Evolutionary conservation across 1,284 basidiomycete genomes (phyloP).

Genomic region (Pyrrhoderma noxium): DNA sequence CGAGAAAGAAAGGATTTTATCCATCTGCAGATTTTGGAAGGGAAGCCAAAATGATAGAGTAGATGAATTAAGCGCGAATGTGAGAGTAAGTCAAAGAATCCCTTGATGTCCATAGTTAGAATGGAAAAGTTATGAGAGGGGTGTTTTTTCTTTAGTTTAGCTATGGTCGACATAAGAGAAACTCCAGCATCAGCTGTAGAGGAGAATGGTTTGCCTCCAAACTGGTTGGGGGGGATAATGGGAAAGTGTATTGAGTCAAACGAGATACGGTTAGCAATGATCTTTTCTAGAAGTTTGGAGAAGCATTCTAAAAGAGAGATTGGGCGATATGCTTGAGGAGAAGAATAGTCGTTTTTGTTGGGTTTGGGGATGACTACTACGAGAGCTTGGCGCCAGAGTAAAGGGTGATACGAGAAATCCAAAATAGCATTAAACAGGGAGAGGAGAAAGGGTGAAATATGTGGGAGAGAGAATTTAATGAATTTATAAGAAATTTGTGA

Average conservation of each 20-base stretch:
- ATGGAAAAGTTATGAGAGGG: background rate
- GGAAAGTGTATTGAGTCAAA: no score
- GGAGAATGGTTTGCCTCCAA: background rate
- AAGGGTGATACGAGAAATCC: background rate
- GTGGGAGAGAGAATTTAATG: background rate
- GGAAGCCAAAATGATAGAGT: background rate
- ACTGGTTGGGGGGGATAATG: background rate
- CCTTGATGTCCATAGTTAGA: background rate
- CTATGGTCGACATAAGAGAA: background rate
- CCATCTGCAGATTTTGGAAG: background rate
- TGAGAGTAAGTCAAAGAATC: background rate
- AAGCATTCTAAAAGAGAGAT: constrained; percentile 2
- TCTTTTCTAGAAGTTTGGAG: constrained; percentile 5
- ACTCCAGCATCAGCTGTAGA: background rate
- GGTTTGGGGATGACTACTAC: background rate
- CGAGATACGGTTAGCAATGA: constrained; percentile 2
- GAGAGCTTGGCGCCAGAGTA: background rate
- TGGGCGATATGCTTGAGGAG: background rate
- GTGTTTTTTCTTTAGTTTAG: background rate
- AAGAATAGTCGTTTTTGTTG: background rate
- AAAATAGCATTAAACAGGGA: background rate
- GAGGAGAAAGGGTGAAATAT: background rate
- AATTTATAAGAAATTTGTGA: background rate
- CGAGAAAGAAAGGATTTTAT: background rate
- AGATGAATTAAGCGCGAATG: background rate